phyloP scores from a whole-genome alignment of 1,284 basidiomycete genomes.

The Entoloma clypeatum region DNA sequence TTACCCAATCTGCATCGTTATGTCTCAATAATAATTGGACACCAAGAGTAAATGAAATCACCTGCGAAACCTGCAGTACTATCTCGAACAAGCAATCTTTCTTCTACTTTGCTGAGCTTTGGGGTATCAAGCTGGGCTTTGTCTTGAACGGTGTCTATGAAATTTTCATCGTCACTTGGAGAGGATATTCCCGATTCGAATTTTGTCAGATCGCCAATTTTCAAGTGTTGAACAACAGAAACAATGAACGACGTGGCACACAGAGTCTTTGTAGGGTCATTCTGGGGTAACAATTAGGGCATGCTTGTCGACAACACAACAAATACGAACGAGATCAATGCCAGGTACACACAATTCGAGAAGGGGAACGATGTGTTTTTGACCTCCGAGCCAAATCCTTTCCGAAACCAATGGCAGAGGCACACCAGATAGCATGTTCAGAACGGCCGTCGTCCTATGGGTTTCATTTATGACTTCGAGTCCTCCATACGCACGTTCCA shows the following conservation, averaged over 20 bases:
- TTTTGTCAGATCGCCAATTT: constrained; percentile 76
- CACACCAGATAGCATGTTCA: constrained; percentile 84
- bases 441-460: constrained; percentile 86
- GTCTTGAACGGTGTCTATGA: constrained; percentile 51
- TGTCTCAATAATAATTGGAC: constrained; percentile 3
- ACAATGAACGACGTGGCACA: constrained; percentile 80
- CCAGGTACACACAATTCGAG: constrained; percentile 90
- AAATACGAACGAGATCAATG: constrained; percentile 69
- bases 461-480: constrained; percentile 95
- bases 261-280: constrained; percentile 91
- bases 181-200: constrained; percentile 52
- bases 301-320: constrained; percentile 10
- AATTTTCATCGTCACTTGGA: constrained; percentile 49
- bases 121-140: constrained; percentile 38
- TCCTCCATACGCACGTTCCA: constrained; percentile 90
- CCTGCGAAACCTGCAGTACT: constrained; percentile 80
- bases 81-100: constrained; percentile 69
- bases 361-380: constrained; percentile 86
- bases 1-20: constrained; percentile 72
- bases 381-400: constrained; percentile 77
- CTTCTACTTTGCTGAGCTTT: constrained; percentile 62
- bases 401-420: constrained; percentile 79
- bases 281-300: constrained; percentile 41
- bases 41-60: constrained; percentile 26
- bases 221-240: constrained; percentile 75